Percentiles rank a stretch among this genome's conserved stretches.
These are phyloP conservation scores for Cucumis cinereus DNA, from an alignment of 306 rosid species.

Conservation along the genomic window DNA sequence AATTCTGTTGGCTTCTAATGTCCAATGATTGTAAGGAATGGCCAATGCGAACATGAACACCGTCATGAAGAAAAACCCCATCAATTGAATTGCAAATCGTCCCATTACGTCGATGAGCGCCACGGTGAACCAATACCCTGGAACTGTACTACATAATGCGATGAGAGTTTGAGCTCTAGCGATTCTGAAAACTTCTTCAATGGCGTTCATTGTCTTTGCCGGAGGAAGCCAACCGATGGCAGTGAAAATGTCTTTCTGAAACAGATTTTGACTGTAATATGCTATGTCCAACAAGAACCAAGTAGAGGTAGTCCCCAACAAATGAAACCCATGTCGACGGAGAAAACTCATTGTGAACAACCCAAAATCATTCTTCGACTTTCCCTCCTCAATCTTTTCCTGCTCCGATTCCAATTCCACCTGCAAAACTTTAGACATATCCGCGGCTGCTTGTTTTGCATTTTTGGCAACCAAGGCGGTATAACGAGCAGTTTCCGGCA, in stretches of 20 bases:
- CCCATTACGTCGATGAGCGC: slow-evolving; percentile 57
- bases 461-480: slow-evolving; percentile 84
- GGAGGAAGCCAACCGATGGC: slow-evolving; percentile 77
- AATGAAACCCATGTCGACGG: slow-evolving; percentile 57
- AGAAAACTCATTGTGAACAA: slow-evolving; percentile 43
- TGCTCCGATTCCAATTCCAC: slow-evolving; percentile 44
- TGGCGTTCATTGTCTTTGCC: slow-evolving; percentile 63
- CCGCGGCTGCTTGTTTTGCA: slow-evolving; percentile 55
- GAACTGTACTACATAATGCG: slow-evolving; percentile 80
- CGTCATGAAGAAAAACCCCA: slow-evolving; percentile 86
- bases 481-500: slow-evolving; percentile 93
- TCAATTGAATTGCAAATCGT: slow-evolving; percentile 52
- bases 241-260: slow-evolving; percentile 77
- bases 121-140: slow-evolving; percentile 90
- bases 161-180: slow-evolving; percentile 77
- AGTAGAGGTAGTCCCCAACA: slow-evolving; percentile 60
- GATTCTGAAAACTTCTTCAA: slow-evolving; percentile 63
- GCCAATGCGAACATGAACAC: slow-evolving; percentile 83
- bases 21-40: slow-evolving; percentile 83
- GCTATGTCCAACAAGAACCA: slow-evolving; percentile 87
- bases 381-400: slow-evolving; percentile 16
- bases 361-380: slow-evolving; percentile 38
- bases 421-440: slow-evolving; percentile 65
- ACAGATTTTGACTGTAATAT: slow-evolving; percentile 78
- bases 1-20: slow-evolving; percentile 35